A percentile compares a stretch with the other conserved stretches of the same genome.
Evolutionary conservation across 257 asterid genomes (phyloP).

Genomic region (Fraxinus americana): DNA sequence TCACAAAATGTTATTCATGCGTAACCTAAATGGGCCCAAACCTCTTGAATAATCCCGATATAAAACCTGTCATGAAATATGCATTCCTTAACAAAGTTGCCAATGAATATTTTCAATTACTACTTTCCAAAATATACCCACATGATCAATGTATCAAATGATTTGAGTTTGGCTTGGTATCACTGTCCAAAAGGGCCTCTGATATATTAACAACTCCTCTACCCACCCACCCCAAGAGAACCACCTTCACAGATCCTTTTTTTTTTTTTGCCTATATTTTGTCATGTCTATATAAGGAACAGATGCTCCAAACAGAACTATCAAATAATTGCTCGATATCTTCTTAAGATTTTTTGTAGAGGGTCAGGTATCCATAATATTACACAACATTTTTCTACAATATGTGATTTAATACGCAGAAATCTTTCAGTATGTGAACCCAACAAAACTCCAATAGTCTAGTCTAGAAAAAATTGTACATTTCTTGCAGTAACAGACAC

Average conservation of each 20-base stretch:
- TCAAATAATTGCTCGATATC: neutral
- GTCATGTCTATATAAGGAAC: neutral
- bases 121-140: no score
- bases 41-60: neutral
- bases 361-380: no score
- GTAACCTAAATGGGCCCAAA: neutral
- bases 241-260: neutral
- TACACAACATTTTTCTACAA: no score
- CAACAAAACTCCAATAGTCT: neutral
- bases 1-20: neutral
- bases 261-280: neutral
- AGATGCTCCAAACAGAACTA: neutral
- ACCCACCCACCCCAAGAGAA: neutral
- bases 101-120: neutral
- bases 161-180: neutral
- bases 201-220: neutral
- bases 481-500: neutral
- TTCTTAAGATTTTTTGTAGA: neutral
- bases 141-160: no score
- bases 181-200: neutral
- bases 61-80: neutral
- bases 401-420: neutral
- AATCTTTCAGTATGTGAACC: neutral
- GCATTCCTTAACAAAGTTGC: neutral
- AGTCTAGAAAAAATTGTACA: neutral